These are phyloP conservation scores for Coprinellus micaceus DNA, from an alignment of 768 basidiomycete species.

Conservation along the genomic window DNA sequence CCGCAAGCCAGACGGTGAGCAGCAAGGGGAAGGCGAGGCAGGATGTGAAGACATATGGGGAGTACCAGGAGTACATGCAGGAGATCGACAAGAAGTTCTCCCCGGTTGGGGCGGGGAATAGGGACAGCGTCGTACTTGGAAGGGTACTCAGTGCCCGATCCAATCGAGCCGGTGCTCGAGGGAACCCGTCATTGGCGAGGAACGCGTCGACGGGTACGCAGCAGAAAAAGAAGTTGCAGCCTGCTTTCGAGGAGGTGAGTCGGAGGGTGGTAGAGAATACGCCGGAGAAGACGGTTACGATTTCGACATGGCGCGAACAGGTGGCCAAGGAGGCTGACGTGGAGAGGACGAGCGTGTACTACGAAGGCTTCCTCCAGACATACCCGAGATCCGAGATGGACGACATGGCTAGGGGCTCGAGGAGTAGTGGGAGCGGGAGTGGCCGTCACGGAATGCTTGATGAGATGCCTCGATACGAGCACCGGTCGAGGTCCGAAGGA, in stretches of 20 bases:
- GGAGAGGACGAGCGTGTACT: slow-evolving; percentile 45
- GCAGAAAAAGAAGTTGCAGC: not conserved
- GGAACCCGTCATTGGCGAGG: not conserved
- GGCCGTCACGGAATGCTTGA: not conserved
- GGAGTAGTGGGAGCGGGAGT: slow-evolving; percentile 8
- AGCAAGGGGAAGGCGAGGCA: slow-evolving; percentile 1
- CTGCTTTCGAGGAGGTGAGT: slow-evolving; percentile 12
- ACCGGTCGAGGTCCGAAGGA: not conserved
- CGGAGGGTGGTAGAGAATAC: slow-evolving; percentile 43
- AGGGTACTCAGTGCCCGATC: slow-evolving; percentile 11
- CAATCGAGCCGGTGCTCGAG: not conserved
- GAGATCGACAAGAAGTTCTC: slow-evolving; percentile 30
- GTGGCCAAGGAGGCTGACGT: slow-evolving; percentile 39
- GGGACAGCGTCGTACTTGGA: slow-evolving; percentile 14
- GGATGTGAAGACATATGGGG: slow-evolving; percentile 23
- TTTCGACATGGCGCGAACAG: slow-evolving; percentile 55
- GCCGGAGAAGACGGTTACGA: slow-evolving; percentile 50
- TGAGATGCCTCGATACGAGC: not conserved
- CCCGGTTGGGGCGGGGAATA: slow-evolving; percentile 12
- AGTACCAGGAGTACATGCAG: slow-evolving; percentile 29
- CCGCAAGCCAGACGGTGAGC: not conserved
- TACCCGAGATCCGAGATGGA: slow-evolving; percentile 12
- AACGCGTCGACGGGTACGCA: not conserved
- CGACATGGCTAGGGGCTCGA: slow-evolving; percentile 6
- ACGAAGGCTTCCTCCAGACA: slow-evolving; percentile 21